Evolutionary conservation across 139 green algal species (phyloP), one percentile per base, ranked within the genome.

Genomic region (Micromonas pusilla): DNA sequence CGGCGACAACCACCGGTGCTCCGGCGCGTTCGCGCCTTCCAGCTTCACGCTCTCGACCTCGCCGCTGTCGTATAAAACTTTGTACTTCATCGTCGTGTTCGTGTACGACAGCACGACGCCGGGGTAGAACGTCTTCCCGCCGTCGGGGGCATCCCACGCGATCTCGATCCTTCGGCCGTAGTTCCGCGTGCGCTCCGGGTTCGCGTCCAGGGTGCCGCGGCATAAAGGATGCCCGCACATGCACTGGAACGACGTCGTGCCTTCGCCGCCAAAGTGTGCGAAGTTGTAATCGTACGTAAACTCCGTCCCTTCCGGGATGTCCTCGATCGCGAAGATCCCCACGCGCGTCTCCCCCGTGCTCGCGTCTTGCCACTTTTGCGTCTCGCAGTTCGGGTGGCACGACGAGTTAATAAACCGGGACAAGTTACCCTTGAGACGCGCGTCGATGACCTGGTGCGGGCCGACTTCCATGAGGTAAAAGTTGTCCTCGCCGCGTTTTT

Each of bases 401-500:
- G 78, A 88, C 87, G 96, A 91, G 83, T 98, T 98, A 85, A 98
- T 96, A 84, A 97, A 97, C 38, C 94, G 87, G 0, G 90, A 90
- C 66, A 91, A 78, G 76, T 94, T 96, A 65, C 94, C 94, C 85
- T 94, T 86, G 21, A 32, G 63, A 20, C 36, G 88, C 0, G 93
- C 93, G 76, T 97, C 93, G 66, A 97, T 97, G 73, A 97, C 90
- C 81, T 97, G 91, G 19, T 91, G 91, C 80, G 96, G 95, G 20
- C 91, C 91, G 21, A 97, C 82, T 72, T 95, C 95, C 94, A 98
- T 98, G 87, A 98, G 97, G 83, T 98, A 98, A 84, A 94, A 97
- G 85, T 98, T 93, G 19, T 53, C 33, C 62, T 83, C 79, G 16
- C 62, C 53, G 19, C 26, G 20, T 25, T 75, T n/a, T 31, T 83